Base-by-base conservation (phyloP, 2,329 filamentous ascomycete species). In the Colletotrichum horii region DNA sequence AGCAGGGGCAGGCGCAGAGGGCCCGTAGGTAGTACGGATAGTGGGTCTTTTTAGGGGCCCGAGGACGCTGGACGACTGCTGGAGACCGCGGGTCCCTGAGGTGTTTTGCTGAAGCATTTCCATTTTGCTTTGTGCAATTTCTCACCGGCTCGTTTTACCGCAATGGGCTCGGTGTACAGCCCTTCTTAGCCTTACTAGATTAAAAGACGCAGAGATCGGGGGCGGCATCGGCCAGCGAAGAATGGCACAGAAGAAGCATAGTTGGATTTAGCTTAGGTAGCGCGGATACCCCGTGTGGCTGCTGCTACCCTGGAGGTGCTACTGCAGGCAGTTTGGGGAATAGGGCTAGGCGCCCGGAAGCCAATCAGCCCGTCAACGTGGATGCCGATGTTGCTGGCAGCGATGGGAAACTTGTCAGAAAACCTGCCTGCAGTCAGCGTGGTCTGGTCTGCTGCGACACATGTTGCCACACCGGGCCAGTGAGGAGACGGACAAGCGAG, bases 1-100 rank as follows among this genome's bases (percentile, higher is more conserved):
- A 22, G 52, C 68, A 72, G 70, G 62, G 36, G 72, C 48, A 67
- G 72, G 72, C 62, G 69, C 73, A 75, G 69, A 75, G 65, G 55
- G 43, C 55, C 43, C 30, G n/a, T n/a, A n/a, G n/a, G 24, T 61
- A 36, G 58, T 48, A 52, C 43, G n/a, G 43, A 52, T 62, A 62
- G 62, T 36, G 43, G 62, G 14, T 22, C 30, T 56, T 14, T 14
- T 22, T 30, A 15, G 26, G 48, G 56, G 28, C 60, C 67, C 64
- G 65, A 67, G 48, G 48, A 32, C 22, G 8, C 15, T 34, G 22
- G 12, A 38, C 11, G 43, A 28, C 12, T 62, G 24, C 30, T n/a
- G 24, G 43, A 34, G 24, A 32, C n/a, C 60, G 62, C 52, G 58
- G 58, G 61, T 43, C 15, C 43, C 43, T 69, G 55, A 69, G 30